Percentiles rank a stretch among this genome's conserved stretches.
phyloP scores from a whole-genome alignment of 495 filamentous ascomycete genomes.

The Neurospora sp. region DNA sequence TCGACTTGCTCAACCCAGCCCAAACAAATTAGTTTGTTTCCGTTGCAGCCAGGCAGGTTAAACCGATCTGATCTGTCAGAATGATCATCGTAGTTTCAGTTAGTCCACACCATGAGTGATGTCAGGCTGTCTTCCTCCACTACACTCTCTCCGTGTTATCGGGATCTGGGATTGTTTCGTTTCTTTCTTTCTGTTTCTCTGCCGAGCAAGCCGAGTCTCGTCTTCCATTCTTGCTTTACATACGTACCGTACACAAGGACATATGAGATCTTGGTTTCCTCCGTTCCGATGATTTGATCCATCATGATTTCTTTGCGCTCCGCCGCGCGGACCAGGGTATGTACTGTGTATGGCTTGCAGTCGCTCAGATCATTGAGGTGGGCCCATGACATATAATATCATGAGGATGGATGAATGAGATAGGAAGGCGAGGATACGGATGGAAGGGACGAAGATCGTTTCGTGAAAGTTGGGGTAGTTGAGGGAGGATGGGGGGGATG shows the following conservation, averaged over 20 bases:
- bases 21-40: not conserved
- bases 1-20: not conserved
- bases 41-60: not conserved
- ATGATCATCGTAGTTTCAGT: not conserved
- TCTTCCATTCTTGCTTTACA: too few relatives aligned
- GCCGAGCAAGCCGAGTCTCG: not conserved
- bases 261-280: not conserved
- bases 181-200: not conserved
- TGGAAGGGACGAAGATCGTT: not conserved
- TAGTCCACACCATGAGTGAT: not conserved
- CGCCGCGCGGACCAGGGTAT: not conserved
- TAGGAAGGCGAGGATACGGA: not conserved
- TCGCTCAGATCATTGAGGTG: not conserved
- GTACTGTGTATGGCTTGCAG: not conserved
- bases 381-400: not conserved
- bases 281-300: not conserved
- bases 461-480: not conserved
- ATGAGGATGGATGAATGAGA: not conserved
- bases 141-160: too few relatives aligned
- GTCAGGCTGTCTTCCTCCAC: not conserved
- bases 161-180: not conserved
- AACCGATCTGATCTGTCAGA: not conserved
- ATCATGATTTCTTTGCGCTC: too few relatives aligned
- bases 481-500: not conserved
- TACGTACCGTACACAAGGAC: not conserved